Evolutionary conservation across 2,329 filamentous ascomycete species (phyloP).

Genomic region (Exutisphaerella laricina): DNA sequence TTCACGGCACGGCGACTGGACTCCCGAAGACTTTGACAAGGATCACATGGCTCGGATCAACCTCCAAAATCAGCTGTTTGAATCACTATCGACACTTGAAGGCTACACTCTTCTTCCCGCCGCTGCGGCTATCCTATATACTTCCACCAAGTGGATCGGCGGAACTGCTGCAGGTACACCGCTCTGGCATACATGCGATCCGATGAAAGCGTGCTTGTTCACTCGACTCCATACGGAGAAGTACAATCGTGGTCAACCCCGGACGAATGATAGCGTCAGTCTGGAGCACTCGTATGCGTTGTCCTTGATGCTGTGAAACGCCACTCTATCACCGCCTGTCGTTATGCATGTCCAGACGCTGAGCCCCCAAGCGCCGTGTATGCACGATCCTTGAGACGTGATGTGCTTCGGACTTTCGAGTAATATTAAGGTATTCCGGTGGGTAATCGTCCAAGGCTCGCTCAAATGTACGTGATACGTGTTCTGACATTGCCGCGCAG

Average conservation of each 20-base stretch:
- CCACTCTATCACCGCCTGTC: background rate
- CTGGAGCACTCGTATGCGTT: background rate
- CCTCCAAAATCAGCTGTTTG: too few relatives aligned
- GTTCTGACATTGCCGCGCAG: background rate
- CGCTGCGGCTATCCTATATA: background rate
- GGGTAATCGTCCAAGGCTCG: background rate
- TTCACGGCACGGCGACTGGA: too few relatives aligned
- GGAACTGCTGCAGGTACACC: conserved; percentile 6
- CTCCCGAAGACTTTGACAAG: too few relatives aligned
- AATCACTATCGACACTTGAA: too few relatives aligned
- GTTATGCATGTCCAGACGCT: background rate
- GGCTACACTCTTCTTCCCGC: too few relatives aligned
- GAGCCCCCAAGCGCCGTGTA: too few relatives aligned
- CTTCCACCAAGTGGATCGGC: conserved; percentile 1
- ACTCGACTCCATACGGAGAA: background rate
- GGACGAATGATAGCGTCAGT: background rate
- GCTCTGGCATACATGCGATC: conserved; percentile 1
- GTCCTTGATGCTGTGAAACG: conserved; percentile 3
- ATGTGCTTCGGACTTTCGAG: background rate
- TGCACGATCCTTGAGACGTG: background rate
- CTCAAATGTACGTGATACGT: background rate
- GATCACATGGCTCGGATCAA: too few relatives aligned
- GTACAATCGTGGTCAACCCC: background rate
- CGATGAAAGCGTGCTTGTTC: background rate
- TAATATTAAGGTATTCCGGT: background rate